Evolutionary conservation across 371 early-diverging fungal species (phyloP).

Genomic region (Edhazardia aedis): DNA sequence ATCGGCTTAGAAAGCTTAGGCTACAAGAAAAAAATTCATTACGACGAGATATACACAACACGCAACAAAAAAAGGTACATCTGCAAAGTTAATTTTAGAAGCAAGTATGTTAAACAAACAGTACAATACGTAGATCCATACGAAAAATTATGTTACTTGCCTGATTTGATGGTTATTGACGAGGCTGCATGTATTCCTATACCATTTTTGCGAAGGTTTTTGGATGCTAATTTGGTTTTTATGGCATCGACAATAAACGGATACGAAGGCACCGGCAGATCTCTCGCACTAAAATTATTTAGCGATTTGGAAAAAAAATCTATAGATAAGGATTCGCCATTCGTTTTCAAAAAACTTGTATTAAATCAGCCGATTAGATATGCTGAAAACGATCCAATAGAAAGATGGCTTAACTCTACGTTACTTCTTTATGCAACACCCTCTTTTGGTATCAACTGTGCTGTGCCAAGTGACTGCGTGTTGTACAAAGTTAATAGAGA

Average conservation of each 20-base stretch:
- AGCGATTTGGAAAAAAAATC: conserved; percentile 68
- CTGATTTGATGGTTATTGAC: conserved; percentile 86
- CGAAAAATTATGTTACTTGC: conserved; percentile 18
- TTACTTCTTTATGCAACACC: conserved; percentile 66
- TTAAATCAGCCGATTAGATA: conserved; percentile 85
- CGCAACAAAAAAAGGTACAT: conserved; percentile 10
- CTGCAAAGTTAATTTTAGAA: not conserved
- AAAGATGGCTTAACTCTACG: conserved; percentile 77
- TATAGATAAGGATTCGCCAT: conserved; percentile 51
- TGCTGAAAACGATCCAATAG: conserved; percentile 66
- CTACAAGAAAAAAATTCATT: conserved; percentile 84
- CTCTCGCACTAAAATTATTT: conserved; percentile 75
- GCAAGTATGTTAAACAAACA: conserved; percentile 14
- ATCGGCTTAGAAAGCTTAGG: conserved; percentile 78
- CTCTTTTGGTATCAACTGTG: conserved; percentile 52
- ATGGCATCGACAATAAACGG: conserved; percentile 96
- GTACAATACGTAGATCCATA: conserved; percentile 26
- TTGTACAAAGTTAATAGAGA: conserved; percentile 79
- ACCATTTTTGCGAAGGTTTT: conserved; percentile 61
- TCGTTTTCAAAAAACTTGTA: conserved; percentile 59
- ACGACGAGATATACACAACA: conserved; percentile 51
- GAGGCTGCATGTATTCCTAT: conserved; percentile 97
- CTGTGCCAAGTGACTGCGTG: conserved; percentile 72
- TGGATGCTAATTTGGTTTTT: conserved; percentile 77
- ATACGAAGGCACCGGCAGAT: conserved; percentile 95